Base-by-base conservation (phyloP, 169 alveolate species). In the Cryptosporidium viatorum region DNA sequence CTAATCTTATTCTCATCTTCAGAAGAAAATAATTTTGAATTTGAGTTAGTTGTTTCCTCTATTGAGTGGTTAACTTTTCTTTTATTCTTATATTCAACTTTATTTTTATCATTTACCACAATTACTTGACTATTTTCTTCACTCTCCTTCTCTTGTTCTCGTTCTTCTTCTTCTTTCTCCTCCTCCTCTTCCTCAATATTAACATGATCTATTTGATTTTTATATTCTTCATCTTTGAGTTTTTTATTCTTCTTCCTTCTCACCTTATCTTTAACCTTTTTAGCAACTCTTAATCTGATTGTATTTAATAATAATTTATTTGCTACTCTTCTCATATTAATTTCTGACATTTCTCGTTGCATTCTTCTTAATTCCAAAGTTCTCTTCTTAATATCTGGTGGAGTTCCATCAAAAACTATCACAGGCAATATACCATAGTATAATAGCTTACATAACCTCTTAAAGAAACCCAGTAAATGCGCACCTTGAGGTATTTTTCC, bases 331-430 rank as follows among this genome's bases (percentile, higher is more conserved):
- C 86, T 92, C 71, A 85, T 75, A 51, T 92, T 89, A 33, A 86
- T 84, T 55, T 87, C 62, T 23, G 70, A 62, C n/a, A 45, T 41
- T 21, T 80, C 89, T 23, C 75, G 59, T 31, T 80, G 84, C 85
- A 92, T 60, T 43, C 94, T 94, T 73, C 99, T 91, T 68, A 70
- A 85, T 89, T 93, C 86, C 41, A 95, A 60, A 12, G 97, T 95
- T 71, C 93, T 93, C 39, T 92, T 93, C 91, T 96, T 96, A 39
- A 96, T 92, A 26, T 91, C 95, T 3, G 98, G 98, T 0, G 98
- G 93, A 21, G 86, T 85, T 3, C 98, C 98, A 86, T 96, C 98
- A 75, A 96, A 96, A 1, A 96, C 97, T 84, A 96, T 93, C 16
- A 96, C 96, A 0, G 98, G 98, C 45, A 92, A 93, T 31, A 96